Evolutionary conservation across 2,329 filamentous ascomycete genomes (phyloP), one percentile per base, ranked within the genome.

Genomic region (Fusarium newnesense): DNA sequence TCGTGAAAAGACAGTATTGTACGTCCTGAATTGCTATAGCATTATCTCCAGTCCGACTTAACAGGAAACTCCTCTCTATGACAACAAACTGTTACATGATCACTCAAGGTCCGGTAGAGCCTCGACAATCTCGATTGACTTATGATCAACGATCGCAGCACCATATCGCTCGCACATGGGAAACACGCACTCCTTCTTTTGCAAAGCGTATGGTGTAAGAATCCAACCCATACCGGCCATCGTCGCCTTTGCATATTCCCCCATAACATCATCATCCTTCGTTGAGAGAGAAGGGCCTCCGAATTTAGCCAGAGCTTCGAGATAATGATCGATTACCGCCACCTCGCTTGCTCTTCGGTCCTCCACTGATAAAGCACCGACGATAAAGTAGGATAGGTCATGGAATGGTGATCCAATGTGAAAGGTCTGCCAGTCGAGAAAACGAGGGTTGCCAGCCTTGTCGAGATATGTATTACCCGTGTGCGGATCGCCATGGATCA

Each of bases 401-500:
- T 72, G 72, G 11, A 74, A 58, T 2, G 64, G 62, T 0, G 72
- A 69, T 5, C 72, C 62, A 26, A 53, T 57, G 26, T 72, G 52
- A 2, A 69, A 58, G 3, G 52, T 62, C 21, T 69, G 65, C 70
- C 62, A 74, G 39, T 74, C 68, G 7, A 75, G 60, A 21, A 74
- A 72, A 2, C 42, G 19, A 5, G 69, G 62, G 4, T 64, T 60
- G 16, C 59, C 61, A 5, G 39, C 34, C 4, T 37, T 44, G 18
- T 60, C 30, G 18, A 74, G 36, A 15, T 60, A 74, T 4, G 65
- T 52, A 30, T 74, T 74, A 8, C 72, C 72, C 0, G 54, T 59
- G 24, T 74, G 70, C 4, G 64, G 50, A 19, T 73, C 70, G 7
- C 70, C 67, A 37, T 73, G 67, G 16, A 74, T 18, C 16, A 73